These are phyloP conservation scores for Neopestalotiopsis sp. DNA, from an alignment of 2,329 filamentous ascomycete species.

Conservation along the genomic window DNA sequence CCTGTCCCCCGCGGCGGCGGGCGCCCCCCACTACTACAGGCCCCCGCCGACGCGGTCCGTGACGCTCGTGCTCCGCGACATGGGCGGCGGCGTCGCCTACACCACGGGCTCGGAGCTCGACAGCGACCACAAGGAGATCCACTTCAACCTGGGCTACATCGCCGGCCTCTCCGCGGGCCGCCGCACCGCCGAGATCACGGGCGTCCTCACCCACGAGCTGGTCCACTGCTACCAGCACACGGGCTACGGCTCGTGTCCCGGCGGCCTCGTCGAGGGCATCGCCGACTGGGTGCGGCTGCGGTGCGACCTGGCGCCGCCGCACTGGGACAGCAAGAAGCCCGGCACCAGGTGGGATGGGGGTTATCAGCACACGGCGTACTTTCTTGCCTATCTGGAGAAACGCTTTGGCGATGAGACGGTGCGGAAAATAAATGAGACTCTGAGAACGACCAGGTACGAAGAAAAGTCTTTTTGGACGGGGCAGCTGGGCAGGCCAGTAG, in stretches of 20 bases:
- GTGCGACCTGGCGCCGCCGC: constrained; percentile 74
- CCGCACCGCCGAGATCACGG: constrained; percentile 69
- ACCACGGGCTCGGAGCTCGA: constrained; percentile 83
- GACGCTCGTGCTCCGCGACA: constrained; percentile 79
- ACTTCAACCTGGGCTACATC: constrained; percentile 83
- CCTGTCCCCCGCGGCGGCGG: constrained; percentile 37
- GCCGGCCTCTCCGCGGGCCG: constrained; percentile 48
- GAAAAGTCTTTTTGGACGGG: constrained; percentile 70
- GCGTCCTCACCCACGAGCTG: constrained; percentile 89
- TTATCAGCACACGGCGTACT: constrained; percentile 91
- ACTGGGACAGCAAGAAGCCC: constrained; percentile 71
- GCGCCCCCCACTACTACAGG: constrained; percentile 25
- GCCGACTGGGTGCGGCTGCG: constrained; percentile 90
- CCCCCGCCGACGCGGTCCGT: constrained; percentile 78
- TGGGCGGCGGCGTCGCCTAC: constrained; percentile 83
- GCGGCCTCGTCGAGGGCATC: constrained; percentile 86
- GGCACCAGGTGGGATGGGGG: constrained; percentile 79
- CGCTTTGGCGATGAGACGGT: constrained; percentile 65
- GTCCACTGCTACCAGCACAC: constrained; percentile 95
- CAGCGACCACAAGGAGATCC: constrained; percentile 88
- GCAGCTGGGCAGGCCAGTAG: constrained; percentile 69
- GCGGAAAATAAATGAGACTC: constrained; percentile 67
- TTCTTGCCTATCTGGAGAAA: constrained; percentile 82
- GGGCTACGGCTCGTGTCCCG: constrained; percentile 63
- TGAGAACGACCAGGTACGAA: constrained; percentile 68